phyloP scores from a whole-genome alignment of 371 early-diverging fungal genomes.

The Zopfochytrium polystomum region DNA sequence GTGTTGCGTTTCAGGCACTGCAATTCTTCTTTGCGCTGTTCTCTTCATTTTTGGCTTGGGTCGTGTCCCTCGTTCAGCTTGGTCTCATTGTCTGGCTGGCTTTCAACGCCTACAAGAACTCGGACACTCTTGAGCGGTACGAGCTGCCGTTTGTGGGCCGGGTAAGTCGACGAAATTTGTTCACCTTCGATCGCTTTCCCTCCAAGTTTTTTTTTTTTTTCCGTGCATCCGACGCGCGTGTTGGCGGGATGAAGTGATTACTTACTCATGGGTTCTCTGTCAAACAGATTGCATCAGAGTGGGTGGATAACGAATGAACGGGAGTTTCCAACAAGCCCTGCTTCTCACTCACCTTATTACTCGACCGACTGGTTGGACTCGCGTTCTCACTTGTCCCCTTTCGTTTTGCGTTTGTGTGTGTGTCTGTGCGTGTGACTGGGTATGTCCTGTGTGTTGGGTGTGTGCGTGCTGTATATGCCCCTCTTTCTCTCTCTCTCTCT shows the following conservation, averaged over 20 bases:
- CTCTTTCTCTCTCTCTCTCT: too few relatives aligned
- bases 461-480: too few relatives aligned
- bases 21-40: conserved; percentile 51
- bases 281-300: conserved; percentile 51
- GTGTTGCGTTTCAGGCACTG: conserved; percentile 19
- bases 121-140: conserved; percentile 59
- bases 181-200: not conserved
- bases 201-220: too few relatives aligned
- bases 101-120: conserved; percentile 63
- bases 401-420: too few relatives aligned
- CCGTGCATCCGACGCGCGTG: too few relatives aligned
- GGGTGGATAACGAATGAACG: conserved; percentile 61
- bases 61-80: conserved; percentile 52
- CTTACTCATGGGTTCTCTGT: not conserved
- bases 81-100: conserved; percentile 46
- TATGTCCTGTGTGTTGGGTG: too few relatives aligned
- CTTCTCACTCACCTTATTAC: too few relatives aligned
- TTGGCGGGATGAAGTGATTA: too few relatives aligned
- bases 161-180: conserved; percentile 3
- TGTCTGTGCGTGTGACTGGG: too few relatives aligned
- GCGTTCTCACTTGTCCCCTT: too few relatives aligned
- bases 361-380: too few relatives aligned
- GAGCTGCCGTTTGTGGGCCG: conserved; percentile 59
- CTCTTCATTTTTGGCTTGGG: conserved; percentile 55
- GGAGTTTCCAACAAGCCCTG: not conserved